Evolutionary conservation across 2,329 filamentous ascomycete species (phyloP), one percentile per base, ranked within the genome.

Genomic region (Fonsecaea monophora): DNA sequence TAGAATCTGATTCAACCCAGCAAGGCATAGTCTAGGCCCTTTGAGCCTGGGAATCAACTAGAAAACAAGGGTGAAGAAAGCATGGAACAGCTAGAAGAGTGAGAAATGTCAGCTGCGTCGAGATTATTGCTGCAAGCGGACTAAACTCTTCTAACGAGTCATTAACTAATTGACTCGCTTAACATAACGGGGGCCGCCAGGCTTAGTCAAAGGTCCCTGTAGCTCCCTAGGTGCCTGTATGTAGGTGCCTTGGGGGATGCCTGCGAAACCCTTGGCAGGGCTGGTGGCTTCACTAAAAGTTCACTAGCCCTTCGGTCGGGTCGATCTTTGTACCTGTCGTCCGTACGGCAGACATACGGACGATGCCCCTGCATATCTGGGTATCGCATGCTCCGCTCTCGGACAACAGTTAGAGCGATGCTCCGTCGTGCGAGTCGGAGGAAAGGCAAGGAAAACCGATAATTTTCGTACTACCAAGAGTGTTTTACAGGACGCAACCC

Each of bases 151-250:
- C 18, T 6, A 18, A 9, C 45, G 15, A 40, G 37, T 12, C 37
- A 40, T 15, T 40, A 15, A 40, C 9, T 50, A 50, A 50, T 25
- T 50, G 45, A 50, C 45, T 50, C 45, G 45, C 45, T 30, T 25
- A 30, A 9, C 4, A 30, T 13, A 8, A 50, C 21, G 45, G 30
- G 30, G 30, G 30, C n/a, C 15, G 9, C 40, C 40, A 7, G 40
- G 15, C 40, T n/a, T 4, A 18, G 40, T 32, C n/a, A 18, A 13
- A n/a, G 40, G 9, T 5, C 40, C 40, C 40, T 45, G 40, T 45
- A 45, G 2, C 40, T 9, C 30, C 30, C 30, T 32, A 30, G 30
- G 30, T 30, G 3, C 30, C 30, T 30, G 5, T 30, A 32, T 1
- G 30, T 13, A 8, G n/a, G 40, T 45, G 40, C 40, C 15, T 45